Conservation (phyloP, 2,329 filamentous ascomycete species). For the Aphanocladium album region DNA sequence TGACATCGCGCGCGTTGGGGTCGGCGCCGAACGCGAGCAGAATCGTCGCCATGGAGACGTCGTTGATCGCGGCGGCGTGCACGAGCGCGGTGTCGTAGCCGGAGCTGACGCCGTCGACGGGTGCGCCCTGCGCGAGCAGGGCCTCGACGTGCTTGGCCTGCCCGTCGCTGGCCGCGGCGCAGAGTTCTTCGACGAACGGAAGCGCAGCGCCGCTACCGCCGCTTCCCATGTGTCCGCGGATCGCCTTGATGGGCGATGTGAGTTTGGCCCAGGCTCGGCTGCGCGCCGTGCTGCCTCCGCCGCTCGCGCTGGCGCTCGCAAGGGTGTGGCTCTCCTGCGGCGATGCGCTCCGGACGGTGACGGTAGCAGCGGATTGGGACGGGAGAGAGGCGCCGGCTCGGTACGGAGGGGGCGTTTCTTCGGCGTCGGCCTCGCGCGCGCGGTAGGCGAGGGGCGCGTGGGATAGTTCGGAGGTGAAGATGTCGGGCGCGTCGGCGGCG, state of each 20-base stretch:
- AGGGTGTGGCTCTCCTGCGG: not conserved
- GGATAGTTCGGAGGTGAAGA: not conserved
- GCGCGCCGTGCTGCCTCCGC: not conserved
- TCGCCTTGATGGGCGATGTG: not conserved
- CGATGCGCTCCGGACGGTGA: not conserved
- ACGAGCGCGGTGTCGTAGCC: constrained; percentile 11
- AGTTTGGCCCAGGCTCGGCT: not conserved
- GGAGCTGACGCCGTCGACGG: not conserved
- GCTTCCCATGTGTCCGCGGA: not conserved
- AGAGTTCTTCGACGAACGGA: not conserved
- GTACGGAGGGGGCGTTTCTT: not conserved
- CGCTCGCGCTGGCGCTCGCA: not conserved
- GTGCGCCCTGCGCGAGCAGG: not conserved
- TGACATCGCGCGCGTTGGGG: constrained; percentile 21
- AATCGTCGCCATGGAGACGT: constrained; percentile 23
- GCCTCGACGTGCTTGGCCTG: not conserved
- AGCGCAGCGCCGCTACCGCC: not conserved
- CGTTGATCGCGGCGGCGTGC: constrained; percentile 22
- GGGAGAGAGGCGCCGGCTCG: not conserved
- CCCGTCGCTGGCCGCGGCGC: not conserved
- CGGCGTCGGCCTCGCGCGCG: not conserved
- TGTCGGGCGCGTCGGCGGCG: not conserved
- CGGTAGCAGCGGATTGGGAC: not conserved
- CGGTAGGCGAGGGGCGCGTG: not conserved
- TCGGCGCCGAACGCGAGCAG: constrained; percentile 28